Conservation (phyloP, 805 yeast species). For the Pachysolen tannophilus region DNA sequence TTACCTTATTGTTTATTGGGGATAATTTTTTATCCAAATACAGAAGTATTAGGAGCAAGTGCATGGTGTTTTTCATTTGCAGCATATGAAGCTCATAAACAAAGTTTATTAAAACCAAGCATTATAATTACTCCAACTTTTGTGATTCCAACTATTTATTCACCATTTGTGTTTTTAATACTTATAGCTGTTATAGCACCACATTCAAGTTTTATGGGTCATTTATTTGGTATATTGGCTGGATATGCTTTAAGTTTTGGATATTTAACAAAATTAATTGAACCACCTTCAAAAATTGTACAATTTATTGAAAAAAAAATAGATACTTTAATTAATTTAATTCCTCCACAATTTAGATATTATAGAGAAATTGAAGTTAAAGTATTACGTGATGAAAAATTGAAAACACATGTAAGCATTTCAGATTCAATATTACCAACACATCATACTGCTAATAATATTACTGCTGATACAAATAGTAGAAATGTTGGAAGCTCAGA, state of each 20-base stretch:
- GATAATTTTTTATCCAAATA: conserved; percentile 38
- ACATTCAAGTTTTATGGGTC: conserved; percentile 66
- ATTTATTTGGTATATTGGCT: conserved; percentile 53
- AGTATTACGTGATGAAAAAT: conserved; percentile 26
- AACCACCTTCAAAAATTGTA: conserved; percentile 60
- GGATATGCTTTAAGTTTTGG: conserved; percentile 62
- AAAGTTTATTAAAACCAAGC: conserved; percentile 22
- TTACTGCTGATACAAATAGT: conserved; percentile 1
- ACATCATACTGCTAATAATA: too few species aligned
- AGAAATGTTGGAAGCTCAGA: neutral
- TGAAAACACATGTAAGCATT: conserved; percentile 14
- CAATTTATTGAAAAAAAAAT: conserved; percentile 56
- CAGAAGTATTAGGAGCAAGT: conserved; percentile 58
- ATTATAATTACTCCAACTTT: conserved; percentile 25
- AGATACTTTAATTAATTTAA: conserved; percentile 37
- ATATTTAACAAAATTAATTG: conserved; percentile 43
- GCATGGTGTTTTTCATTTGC: conserved; percentile 68
- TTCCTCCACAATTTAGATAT: conserved; percentile 48
- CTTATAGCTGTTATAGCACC: conserved; percentile 49
- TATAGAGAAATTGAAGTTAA: conserved; percentile 54
- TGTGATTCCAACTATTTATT: conserved; percentile 47
- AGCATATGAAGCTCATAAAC: conserved; percentile 49
- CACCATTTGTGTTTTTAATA: conserved; percentile 49
- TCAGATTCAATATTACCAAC: conserved; percentile 15
- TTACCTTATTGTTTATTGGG: conserved; percentile 51